A percentile compares a stretch with the other conserved stretches of the same genome.
phyloP scores from a whole-genome alignment of 2,329 filamentous ascomycete species.

The Arthrobotrys sinensis region DNA sequence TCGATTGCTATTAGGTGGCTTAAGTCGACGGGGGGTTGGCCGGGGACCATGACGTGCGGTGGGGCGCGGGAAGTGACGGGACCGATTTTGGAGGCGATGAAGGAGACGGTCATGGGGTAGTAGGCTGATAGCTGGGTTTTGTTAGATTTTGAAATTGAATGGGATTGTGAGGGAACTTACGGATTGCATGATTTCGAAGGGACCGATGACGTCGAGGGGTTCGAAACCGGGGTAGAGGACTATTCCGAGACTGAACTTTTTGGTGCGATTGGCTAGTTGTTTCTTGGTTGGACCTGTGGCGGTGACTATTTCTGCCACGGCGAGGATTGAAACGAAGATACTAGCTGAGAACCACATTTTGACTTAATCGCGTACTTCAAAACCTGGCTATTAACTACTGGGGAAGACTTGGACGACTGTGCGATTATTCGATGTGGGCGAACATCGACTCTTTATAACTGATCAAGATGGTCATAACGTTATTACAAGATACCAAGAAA shows the following conservation, averaged over 20 bases:
- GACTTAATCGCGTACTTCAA: too few species aligned
- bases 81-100: constrained; percentile 68
- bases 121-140: constrained; percentile 68
- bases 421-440: too few species aligned
- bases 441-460: too few species aligned
- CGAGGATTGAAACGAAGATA: constrained; percentile 68
- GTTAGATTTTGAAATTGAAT: constrained; percentile 66
- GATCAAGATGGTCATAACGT: too few species aligned
- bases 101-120: constrained; percentile 67
- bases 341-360: background rate
- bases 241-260: constrained; percentile 27
- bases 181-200: constrained; percentile 69
- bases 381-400: background rate
- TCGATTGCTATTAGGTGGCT: constrained; percentile 58
- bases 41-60: constrained; percentile 22
- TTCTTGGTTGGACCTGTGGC: constrained; percentile 25
- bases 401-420: too few species aligned
- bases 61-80: constrained; percentile 66
- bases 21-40: constrained; percentile 40
- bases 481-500: too few species aligned
- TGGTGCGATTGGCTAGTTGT: constrained; percentile 22
- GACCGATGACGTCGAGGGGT: constrained; percentile 69
- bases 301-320: background rate
- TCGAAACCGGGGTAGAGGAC: constrained; percentile 69
- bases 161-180: background rate